Percentiles rank a stretch among this genome's conserved stretches.
Evolutionary conservation across 352 stramenopile species (phyloP).

Genomic region (Globisporangium orthogonon): DNA sequence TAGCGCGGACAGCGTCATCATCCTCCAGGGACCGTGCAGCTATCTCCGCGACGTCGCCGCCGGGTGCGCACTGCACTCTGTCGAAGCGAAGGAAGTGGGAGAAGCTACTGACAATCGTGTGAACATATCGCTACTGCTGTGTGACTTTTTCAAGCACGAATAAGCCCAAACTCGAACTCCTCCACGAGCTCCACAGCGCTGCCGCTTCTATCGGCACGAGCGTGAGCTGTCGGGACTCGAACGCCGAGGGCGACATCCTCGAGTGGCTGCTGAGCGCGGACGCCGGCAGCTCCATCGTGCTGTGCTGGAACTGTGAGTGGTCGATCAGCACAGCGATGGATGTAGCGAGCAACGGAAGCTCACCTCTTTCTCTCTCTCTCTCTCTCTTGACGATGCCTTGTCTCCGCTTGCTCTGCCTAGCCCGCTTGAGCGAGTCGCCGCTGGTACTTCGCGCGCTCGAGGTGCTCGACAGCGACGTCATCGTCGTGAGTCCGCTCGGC

Average conservation of each 20-base stretch:
- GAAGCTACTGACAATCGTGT: not conserved
- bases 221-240: slow-evolving; percentile 16
- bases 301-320: slow-evolving; percentile 35
- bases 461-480: slow-evolving; percentile 20
- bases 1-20: not conserved
- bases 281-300: slow-evolving; percentile 19
- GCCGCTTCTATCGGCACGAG: slow-evolving; percentile 8
- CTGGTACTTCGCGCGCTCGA: slow-evolving; percentile 24
- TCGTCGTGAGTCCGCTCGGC: slow-evolving; percentile 26
- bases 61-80: slow-evolving; percentile 11
- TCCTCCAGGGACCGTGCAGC: slow-evolving; percentile 22
- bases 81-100: not conserved
- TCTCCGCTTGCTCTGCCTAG: slow-evolving; percentile 8
- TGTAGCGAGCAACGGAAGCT: not conserved
- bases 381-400: too few relatives aligned
- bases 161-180: slow-evolving; percentile 10
- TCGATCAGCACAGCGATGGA: not conserved
- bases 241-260: slow-evolving; percentile 27
- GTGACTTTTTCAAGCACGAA: not conserved
- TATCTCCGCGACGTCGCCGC: slow-evolving; percentile 18
- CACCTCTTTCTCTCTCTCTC: not conserved
- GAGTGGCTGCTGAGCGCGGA: slow-evolving; percentile 20
- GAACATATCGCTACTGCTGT: not conserved
- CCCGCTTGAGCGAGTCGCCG: slow-evolving; percentile 24
- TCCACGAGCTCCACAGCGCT: not conserved